Conservation (phyloP, 768 basidiomycete species). For the Cantharellus anzutake region DNA sequence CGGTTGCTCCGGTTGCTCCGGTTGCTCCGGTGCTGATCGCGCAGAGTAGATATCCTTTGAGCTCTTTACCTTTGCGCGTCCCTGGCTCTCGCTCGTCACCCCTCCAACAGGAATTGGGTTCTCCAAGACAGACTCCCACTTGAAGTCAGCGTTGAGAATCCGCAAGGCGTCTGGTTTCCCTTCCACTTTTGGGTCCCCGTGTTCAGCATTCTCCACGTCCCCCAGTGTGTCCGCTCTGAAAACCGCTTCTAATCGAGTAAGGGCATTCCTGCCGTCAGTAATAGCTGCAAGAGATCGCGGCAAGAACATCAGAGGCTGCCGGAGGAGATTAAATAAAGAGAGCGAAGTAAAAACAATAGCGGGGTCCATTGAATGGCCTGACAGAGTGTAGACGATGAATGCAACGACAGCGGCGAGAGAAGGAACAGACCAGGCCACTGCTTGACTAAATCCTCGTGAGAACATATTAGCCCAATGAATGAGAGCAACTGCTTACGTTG, state of each 20-base stretch:
- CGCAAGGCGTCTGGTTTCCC: constrained; percentile 29
- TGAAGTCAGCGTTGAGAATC: constrained; percentile 36
- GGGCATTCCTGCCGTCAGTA: constrained; percentile 44
- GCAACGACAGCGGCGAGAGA: constrained; percentile 46
- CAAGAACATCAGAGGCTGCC: constrained; percentile 51
- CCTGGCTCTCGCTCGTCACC: too few species aligned
- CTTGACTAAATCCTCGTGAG: constrained; percentile 9
- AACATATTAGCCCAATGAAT: too few species aligned
- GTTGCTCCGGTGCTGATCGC: not conserved
- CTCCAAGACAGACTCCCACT: constrained; percentile 30
- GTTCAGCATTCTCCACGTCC: constrained; percentile 5
- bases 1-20: not conserved
- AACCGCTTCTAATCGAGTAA: constrained; percentile 29
- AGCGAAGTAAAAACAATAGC: constrained; percentile 51
- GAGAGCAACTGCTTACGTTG: constrained; percentile 17
- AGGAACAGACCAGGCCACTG: constrained; percentile 38
- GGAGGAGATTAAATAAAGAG: constrained; percentile 42
- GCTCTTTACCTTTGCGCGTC: not conserved
- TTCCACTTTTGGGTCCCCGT: constrained; percentile 25
- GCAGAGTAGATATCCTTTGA: not conserved
- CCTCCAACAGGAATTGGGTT: constrained; percentile 6
- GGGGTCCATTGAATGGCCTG: constrained; percentile 35
- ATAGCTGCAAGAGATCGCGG: constrained; percentile 40
- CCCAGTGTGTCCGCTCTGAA: constrained; percentile 37
- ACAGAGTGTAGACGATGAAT: constrained; percentile 44